Evolutionary conservation across 139 green algal genomes (phyloP).

Genomic region (Haematococcus sp.): DNA sequence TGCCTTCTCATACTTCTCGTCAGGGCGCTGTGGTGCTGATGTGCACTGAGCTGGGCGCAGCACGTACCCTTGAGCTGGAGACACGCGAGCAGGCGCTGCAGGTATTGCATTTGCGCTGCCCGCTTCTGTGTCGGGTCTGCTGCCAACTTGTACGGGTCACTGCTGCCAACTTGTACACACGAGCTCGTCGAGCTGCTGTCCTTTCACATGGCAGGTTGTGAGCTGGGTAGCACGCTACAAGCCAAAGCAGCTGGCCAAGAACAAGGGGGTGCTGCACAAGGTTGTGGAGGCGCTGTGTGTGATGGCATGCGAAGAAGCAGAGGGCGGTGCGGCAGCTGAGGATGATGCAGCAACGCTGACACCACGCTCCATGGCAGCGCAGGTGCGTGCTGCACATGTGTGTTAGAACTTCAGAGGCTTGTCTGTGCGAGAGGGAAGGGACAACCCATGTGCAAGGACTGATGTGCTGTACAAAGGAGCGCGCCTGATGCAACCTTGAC

Average conservation of each 20-base stretch:
- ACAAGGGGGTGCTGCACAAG: conserved; percentile 44
- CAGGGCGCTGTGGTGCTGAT: conserved; percentile 47
- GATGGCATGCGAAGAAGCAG: conserved; percentile 48
- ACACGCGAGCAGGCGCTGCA: conserved; percentile 61
- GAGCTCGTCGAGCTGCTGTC: conserved; percentile 43
- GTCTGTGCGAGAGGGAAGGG: too few relatives aligned
- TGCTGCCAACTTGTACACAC: too few relatives aligned
- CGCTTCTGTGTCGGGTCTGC: too few relatives aligned
- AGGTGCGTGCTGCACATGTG: conserved; percentile 62
- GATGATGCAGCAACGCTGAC: conserved; percentile 18
- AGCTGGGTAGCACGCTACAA: conserved; percentile 32
- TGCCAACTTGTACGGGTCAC: too few relatives aligned
- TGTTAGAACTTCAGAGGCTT: too few relatives aligned
- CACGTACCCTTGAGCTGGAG: conserved; percentile 36
- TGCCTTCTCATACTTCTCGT: too few relatives aligned
- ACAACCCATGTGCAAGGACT: too few relatives aligned
- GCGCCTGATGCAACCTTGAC: too few relatives aligned
- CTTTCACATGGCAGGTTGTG: not conserved
- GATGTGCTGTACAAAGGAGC: too few relatives aligned
- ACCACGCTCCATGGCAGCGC: conserved; percentile 31
- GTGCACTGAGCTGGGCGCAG: conserved; percentile 40
- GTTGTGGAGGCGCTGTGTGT: conserved; percentile 56
- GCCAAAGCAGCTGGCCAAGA: conserved; percentile 65
- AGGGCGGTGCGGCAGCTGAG: conserved; percentile 18
- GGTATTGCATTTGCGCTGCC: too few relatives aligned